Evolutionary conservation across 148 eudicot genomes (phyloP), one percentile per base, ranked within the genome.

Genomic region (Fagopyrum esculentum): DNA sequence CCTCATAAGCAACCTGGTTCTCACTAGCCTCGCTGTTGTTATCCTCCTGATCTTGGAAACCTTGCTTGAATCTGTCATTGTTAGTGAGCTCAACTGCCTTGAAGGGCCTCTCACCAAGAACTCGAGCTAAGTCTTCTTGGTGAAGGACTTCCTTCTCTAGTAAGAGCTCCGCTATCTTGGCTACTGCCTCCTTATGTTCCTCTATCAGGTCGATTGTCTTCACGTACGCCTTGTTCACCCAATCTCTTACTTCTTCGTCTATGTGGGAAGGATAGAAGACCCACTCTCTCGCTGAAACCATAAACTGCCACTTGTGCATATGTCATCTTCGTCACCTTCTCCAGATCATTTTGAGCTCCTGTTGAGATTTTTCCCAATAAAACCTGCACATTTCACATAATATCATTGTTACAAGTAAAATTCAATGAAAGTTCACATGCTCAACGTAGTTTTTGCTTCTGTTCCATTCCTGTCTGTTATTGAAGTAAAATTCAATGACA

Each of bases 81-180:
- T 93, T 89, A 9, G 98, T 78, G 76, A 82, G 78, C 82, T 93
- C 98, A 19, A 73, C 75, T 0, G 89, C n/a, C 64, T 87, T 82
- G 71, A 84, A 93, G 8, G 98, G 92, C 5, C 98, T 84, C 70
- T 90, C 98, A 69, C 98, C 98, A 9, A 93, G 84, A 26, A 93
- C 96, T 35, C 54, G 80, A 4, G 85, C 40, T 84, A 93, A 75
- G 84, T 93, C 98, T 2, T 90, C 92, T 71, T 89, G 98, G 78
- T 93, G 98, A 7, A 93, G 90, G 47, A 91, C 96, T 84, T 93
- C 98, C 73, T 93, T 93, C 71, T 93, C 88, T 1, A 93, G 90
- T 70, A 93, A 63, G 17, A 93, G 82, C 78, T 93, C 93, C 0
- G 98, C 98, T 54, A 93, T 85, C 78, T 84, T 77, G 82, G 98